A percentile compares a stretch with the other conserved stretches of the same genome.
Conservation (phyloP, 176 grass and related monocot species). For the Raddia guianensis region DNA sequence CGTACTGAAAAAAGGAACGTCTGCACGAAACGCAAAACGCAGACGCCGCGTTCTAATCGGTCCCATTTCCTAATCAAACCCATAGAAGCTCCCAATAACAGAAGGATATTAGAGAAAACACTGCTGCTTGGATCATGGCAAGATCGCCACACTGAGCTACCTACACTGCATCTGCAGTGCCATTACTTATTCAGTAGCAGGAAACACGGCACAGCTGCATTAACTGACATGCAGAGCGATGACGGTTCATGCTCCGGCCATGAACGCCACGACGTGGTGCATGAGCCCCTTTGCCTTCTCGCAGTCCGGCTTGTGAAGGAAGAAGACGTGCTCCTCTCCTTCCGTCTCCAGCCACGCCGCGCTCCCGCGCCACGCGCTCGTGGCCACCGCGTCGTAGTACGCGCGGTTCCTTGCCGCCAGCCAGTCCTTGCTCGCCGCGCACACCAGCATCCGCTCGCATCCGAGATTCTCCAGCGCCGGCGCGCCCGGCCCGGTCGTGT, state of each 20-base stretch:
- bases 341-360: conserved; percentile 48
- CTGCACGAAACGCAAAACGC: no score
- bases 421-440: conserved; percentile 28
- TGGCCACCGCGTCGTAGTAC: conserved; percentile 32
- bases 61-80: no score
- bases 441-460: conserved; percentile 46
- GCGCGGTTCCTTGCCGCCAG: conserved; percentile 31
- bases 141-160: no score
- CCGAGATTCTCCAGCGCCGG: conserved; percentile 34
- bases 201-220: no score
- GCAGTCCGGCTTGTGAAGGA: conserved; percentile 42
- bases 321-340: conserved; percentile 56
- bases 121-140: no score
- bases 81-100: no score
- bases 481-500: conserved; percentile 42
- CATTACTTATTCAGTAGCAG: no score
- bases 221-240: no score
- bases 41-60: no score
- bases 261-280: conserved; percentile 38
- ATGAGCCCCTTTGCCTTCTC: conserved; percentile 36
- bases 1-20: no score
- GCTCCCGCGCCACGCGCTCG: conserved; percentile 48
- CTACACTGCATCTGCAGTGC: no score
- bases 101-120: no score
- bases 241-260: conserved; percentile 13